A percentile compares a stretch with the other conserved stretches of the same genome.
Evolutionary conservation across 192 early-diverging fungal genomes (phyloP).

Genomic region (Rhizophagus prolifer): DNA sequence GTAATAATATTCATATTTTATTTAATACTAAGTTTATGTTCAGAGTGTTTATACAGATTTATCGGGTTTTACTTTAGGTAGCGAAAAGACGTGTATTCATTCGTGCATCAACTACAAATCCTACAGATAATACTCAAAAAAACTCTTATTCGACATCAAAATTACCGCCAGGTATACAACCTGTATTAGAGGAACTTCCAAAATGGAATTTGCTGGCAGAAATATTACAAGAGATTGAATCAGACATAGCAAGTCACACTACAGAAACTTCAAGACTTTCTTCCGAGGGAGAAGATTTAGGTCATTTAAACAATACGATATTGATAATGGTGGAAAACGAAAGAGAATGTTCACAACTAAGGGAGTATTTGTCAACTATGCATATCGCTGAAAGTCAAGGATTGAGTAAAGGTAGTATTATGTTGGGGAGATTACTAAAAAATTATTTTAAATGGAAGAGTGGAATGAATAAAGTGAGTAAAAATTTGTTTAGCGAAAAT

Average conservation of each 20-base stretch:
- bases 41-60: background rate
- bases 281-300: background rate
- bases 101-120: conserved; percentile 15
- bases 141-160: conserved; percentile 27
- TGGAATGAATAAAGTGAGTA: conserved; percentile 47
- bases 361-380: conserved; percentile 49
- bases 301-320: conserved; percentile 39
- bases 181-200: conserved; percentile 87
- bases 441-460: conserved; percentile 81
- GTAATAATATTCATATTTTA: conserved; percentile 30
- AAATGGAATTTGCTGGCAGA: conserved; percentile 80
- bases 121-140: background rate
- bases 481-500: conserved; percentile 31
- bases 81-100: conserved; percentile 49
- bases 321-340: conserved; percentile 74
- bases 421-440: conserved; percentile 50
- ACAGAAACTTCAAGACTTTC: background rate
- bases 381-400: conserved; percentile 12
- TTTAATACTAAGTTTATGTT: background rate
- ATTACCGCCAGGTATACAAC: conserved; percentile 67
- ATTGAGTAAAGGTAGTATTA: conserved; percentile 31
- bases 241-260: conserved; percentile 21
- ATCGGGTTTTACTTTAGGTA: conserved; percentile 27
- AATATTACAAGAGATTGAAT: conserved; percentile 83
- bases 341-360: conserved; percentile 62